These are phyloP conservation scores for Candida neerlandica DNA, from an alignment of 1,139 yeast species.

Conservation along the genomic window DNA sequence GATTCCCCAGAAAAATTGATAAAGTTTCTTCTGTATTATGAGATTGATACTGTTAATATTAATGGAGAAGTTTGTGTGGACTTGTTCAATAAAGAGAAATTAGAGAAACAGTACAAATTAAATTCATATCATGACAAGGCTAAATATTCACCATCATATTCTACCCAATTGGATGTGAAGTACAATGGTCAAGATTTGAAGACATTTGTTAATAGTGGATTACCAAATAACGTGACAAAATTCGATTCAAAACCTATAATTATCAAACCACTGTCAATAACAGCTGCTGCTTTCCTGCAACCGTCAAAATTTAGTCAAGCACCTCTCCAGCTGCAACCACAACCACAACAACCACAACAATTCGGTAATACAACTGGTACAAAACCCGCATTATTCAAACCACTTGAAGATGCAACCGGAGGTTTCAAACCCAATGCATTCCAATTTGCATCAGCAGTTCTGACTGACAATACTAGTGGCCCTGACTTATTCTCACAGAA, in stretches of 20 bases:
- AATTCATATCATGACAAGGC: slow-evolving; percentile 48
- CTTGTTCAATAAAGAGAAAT: slow-evolving; percentile 52
- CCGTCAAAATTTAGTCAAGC: background rate
- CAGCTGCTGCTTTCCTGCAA: background rate
- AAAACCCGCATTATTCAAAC: slow-evolving; percentile 1
- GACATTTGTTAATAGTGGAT: slow-evolving; percentile 42
- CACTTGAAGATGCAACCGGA: background rate
- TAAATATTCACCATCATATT: slow-evolving; percentile 59
- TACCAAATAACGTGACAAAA: slow-evolving; percentile 23
- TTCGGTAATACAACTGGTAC: no score
- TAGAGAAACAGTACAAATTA: slow-evolving; percentile 46
- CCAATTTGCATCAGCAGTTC: background rate
- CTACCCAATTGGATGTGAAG: slow-evolving; percentile 54
- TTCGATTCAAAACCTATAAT: slow-evolving; percentile 3
- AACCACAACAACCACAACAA: background rate
- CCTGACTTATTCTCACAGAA: background rate
- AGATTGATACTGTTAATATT: slow-evolving; percentile 49
- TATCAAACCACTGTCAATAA: background rate
- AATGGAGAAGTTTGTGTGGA: slow-evolving; percentile 48
- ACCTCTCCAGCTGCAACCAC: background rate
- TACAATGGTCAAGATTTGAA: slow-evolving; percentile 35
- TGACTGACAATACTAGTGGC: background rate
- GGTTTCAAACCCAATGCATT: background rate
- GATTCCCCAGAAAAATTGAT: slow-evolving; percentile 56
- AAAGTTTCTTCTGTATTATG: slow-evolving; percentile 66